Percentiles rank a stretch among this genome's conserved stretches.
Conservation (phyloP, 116 monocot genomes). For the Thalassia testudinum region DNA sequence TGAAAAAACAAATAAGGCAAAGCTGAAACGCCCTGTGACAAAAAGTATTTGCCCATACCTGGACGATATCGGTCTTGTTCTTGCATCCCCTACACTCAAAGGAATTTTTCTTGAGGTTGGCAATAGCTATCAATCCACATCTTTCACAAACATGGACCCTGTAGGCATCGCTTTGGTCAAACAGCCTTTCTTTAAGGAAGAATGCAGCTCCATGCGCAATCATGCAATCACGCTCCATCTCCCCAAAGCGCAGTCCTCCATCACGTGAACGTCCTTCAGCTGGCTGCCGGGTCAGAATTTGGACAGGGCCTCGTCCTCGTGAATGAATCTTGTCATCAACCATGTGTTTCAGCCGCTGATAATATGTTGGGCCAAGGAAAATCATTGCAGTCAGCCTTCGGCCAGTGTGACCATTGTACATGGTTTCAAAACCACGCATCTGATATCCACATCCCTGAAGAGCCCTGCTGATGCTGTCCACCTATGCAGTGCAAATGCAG, state of each 20-base stretch:
- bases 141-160: slow-evolving; percentile 97
- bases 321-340: slow-evolving; percentile 99
- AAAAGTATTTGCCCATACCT: slow-evolving; percentile 22
- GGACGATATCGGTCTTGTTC: slow-evolving; percentile 98
- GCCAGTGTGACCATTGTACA: slow-evolving; percentile 99
- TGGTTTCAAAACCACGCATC: slow-evolving; percentile 99
- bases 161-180: slow-evolving; percentile 96
- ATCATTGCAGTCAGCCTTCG: slow-evolving; percentile 87
- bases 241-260: slow-evolving; percentile 92
- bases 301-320: slow-evolving; percentile 91
- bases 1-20: no score
- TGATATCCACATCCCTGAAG: slow-evolving; percentile 98
- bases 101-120: slow-evolving; percentile 90
- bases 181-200: slow-evolving; percentile 87
- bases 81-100: slow-evolving; percentile 98
- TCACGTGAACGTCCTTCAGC: slow-evolving; percentile 94
- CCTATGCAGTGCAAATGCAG: slow-evolving; percentile 20
- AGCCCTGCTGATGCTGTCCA: slow-evolving; percentile 96
- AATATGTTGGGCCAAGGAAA: slow-evolving; percentile 96
- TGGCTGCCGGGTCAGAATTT: slow-evolving; percentile 93
- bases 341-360: slow-evolving; percentile 97
- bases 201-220: slow-evolving; percentile 96
- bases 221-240: slow-evolving; percentile 99
- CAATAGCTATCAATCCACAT: slow-evolving; percentile 90
- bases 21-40: no score